phyloP scores from a whole-genome alignment of 306 rosid species.

The Vicia faba region DNA sequence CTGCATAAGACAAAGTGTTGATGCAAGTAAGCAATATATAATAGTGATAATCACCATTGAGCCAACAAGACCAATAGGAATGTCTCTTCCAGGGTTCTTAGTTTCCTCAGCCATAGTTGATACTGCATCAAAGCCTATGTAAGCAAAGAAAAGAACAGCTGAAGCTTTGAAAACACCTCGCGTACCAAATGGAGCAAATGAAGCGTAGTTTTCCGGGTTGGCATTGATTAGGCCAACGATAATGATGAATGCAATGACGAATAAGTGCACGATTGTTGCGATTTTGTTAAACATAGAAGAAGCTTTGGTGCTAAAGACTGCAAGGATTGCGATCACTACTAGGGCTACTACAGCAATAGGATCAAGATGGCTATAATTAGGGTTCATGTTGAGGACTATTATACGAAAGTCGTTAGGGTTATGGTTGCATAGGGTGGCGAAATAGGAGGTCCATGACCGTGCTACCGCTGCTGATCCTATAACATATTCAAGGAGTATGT shows the following conservation, averaged over 20 bases:
- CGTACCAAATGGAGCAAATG: slow-evolving; percentile 44
- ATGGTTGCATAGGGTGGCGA: slow-evolving; percentile 73
- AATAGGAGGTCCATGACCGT: slow-evolving; percentile 84
- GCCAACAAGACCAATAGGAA: slow-evolving; percentile 76
- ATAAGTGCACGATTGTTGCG: slow-evolving; percentile 63
- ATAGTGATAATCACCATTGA: slow-evolving; percentile 59
- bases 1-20: slow-evolving; percentile 70
- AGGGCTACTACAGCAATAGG: slow-evolving; percentile 62
- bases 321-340: slow-evolving; percentile 43
- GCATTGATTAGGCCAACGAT: slow-evolving; percentile 66
- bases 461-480: slow-evolving; percentile 70
- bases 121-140: slow-evolving; percentile 72
- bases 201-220: slow-evolving; percentile 46
- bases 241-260: slow-evolving; percentile 60
- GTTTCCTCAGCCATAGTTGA: slow-evolving; percentile 85
- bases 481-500: slow-evolving; percentile 74
- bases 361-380: slow-evolving; percentile 51
- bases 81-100: slow-evolving; percentile 69
- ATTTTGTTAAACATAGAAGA: slow-evolving; percentile 70
- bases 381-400: slow-evolving; percentile 9
- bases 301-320: slow-evolving; percentile 65
- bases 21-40: slow-evolving; percentile 55
- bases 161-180: slow-evolving; percentile 65
- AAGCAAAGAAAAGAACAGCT: slow-evolving; percentile 79
- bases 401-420: slow-evolving; percentile 57